Evolutionary conservation across 2,329 filamentous ascomycete genomes (phyloP).

Genomic region (Penicillium freii): DNA sequence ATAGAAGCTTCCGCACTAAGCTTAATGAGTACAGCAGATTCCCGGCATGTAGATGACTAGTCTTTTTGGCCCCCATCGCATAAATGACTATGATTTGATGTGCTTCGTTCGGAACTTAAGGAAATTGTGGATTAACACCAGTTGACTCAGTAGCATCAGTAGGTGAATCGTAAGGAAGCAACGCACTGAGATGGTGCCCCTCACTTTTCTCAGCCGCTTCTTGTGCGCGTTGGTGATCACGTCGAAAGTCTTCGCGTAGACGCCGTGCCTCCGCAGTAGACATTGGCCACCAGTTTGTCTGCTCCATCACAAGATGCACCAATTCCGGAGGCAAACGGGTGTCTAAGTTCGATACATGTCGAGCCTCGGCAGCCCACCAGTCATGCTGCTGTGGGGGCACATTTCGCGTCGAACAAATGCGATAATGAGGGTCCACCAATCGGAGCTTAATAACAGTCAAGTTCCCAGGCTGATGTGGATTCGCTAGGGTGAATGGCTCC

Average conservation of each 20-base stretch:
- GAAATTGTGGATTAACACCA: neutral
- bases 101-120: neutral
- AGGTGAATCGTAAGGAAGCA: neutral
- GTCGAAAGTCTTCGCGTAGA: neutral
- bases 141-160: neutral
- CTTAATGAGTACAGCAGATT: neutral
- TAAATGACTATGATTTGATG: neutral
- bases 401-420: no score
- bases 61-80: neutral
- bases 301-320: neutral
- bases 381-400: no score
- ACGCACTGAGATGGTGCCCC: neutral
- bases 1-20: neutral
- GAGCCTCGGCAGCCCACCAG: neutral
- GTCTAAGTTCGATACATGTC: neutral
- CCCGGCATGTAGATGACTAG: neutral
- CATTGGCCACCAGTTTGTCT: neutral
- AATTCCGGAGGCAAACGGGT: neutral
- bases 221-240: neutral
- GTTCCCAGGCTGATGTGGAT: no score
- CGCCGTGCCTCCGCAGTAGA: neutral
- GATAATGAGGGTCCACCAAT: no score
- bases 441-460: no score
- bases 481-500: no score
- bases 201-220: neutral